These are phyloP conservation scores for Fusarium sp. DNA, from an alignment of 2,329 filamentous ascomycete species.

Conservation along the genomic window DNA sequence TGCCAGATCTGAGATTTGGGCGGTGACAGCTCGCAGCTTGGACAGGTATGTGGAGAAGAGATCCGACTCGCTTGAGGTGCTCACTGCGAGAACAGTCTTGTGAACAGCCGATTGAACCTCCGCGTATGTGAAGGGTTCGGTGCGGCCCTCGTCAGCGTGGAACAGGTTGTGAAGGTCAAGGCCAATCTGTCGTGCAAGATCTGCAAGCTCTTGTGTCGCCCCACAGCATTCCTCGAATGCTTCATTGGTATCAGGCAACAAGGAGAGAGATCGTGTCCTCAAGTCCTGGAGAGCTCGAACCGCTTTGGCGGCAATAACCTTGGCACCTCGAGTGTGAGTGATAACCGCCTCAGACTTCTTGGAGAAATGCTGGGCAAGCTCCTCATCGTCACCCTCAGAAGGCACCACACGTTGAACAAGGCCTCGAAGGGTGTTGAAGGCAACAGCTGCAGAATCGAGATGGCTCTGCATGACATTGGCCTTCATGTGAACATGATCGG, in stretches of 20 bases:
- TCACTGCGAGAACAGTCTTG: constrained; percentile 60
- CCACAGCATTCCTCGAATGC: constrained; percentile 77
- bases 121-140: constrained; percentile 72
- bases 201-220: constrained; percentile 72
- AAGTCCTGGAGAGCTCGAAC: constrained; percentile 82
- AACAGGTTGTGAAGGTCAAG: constrained; percentile 73
- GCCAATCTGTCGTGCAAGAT: constrained; percentile 75
- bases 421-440: constrained; percentile 70
- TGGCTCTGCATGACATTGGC: constrained; percentile 81
- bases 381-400: constrained; percentile 65
- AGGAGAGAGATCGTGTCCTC: constrained; percentile 77
- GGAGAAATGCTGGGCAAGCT: constrained; percentile 73
- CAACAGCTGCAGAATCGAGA: constrained; percentile 79
- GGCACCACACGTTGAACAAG: constrained; percentile 76
- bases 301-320: constrained; percentile 84
- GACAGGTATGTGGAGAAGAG: constrained; percentile 75
- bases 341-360: constrained; percentile 78
- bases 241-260: constrained; percentile 74
- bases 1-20: constrained; percentile 76
- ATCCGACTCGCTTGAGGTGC: constrained; percentile 71
- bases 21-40: constrained; percentile 73
- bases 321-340: constrained; percentile 81
- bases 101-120: constrained; percentile 75
- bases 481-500: constrained; percentile 83
- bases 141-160: constrained; percentile 74